Percentiles rank a stretch among this genome's conserved stretches.
Evolutionary conservation across 1,284 basidiomycete species (phyloP).

Genomic region (Anthracocystis setariae): DNA sequence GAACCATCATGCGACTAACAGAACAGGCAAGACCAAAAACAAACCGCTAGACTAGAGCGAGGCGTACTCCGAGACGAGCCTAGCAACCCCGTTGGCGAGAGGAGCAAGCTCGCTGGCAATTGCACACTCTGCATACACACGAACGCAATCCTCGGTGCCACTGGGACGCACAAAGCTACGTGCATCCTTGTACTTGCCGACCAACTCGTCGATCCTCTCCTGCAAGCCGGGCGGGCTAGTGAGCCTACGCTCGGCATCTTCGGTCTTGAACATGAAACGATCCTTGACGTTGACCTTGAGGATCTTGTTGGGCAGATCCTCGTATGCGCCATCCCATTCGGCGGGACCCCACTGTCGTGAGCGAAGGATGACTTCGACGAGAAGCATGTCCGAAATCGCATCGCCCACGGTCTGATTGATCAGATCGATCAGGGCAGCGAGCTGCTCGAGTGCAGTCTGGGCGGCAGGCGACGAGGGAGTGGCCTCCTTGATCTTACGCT

Average conservation of each 20-base stretch:
- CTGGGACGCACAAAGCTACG: constrained; percentile 94
- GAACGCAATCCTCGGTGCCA: constrained; percentile 97
- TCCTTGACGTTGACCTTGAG: constrained; percentile 92
- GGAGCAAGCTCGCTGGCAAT: constrained; percentile 78
- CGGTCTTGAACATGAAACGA: constrained; percentile 85
- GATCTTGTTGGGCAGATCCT: constrained; percentile 94
- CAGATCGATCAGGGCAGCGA: constrained; percentile 76
- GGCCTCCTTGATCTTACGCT: constrained; percentile 71
- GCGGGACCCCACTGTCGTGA: constrained; percentile 72
- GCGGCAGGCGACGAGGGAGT: constrained; percentile 81
- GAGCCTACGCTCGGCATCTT: constrained; percentile 91
- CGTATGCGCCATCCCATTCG: constrained; percentile 94
- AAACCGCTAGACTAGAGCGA: constrained; percentile 11
- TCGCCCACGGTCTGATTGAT: constrained; percentile 99
- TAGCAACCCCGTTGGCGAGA: constrained; percentile 56
- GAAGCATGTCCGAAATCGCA: constrained; percentile 92
- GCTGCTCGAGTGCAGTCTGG: constrained; percentile 73
- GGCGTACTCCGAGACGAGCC: constrained; percentile 53
- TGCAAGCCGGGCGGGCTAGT: constrained; percentile 84
- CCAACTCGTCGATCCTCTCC: constrained; percentile 84
- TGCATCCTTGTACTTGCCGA: constrained; percentile 82
- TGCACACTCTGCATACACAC: constrained; percentile 94
- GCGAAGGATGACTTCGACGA: constrained; percentile 91
- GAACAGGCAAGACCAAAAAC: too few relatives aligned
- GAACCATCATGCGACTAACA: too few relatives aligned